phyloP scores from a whole-genome alignment of 805 yeast genomes.

The Saturnispora galanensis region DNA sequence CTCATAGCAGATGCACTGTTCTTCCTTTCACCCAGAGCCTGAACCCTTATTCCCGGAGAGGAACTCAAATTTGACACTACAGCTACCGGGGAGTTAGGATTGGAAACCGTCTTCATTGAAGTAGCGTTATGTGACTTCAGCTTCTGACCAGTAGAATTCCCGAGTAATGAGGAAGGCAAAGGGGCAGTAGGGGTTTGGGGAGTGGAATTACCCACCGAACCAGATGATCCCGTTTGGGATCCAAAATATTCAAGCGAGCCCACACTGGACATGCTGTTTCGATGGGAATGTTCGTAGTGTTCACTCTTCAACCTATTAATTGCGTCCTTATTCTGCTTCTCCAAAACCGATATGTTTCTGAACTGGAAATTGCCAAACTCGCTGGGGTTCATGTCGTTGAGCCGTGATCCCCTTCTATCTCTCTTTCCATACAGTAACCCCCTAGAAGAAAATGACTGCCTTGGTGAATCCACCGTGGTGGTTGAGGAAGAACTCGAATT shows the following conservation, averaged over 20 bases:
- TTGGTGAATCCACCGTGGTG: slow-evolving; percentile 22
- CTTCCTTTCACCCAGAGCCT: not conserved
- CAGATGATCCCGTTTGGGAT: slow-evolving; percentile 14
- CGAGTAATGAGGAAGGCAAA: not conserved
- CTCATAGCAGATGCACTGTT: slow-evolving; percentile 19
- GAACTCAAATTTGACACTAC: slow-evolving; percentile 11
- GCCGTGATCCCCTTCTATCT: slow-evolving; percentile 63
- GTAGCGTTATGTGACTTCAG: not conserved
- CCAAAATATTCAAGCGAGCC: slow-evolving; percentile 33
- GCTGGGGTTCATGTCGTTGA: slow-evolving; percentile 47
- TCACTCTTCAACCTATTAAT: slow-evolving; percentile 80
- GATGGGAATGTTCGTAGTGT: slow-evolving; percentile 45
- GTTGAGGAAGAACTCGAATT: slow-evolving; percentile 17
- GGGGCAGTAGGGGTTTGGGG: slow-evolving; percentile 19
- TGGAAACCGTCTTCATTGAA: not conserved
- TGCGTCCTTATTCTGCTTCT: slow-evolving; percentile 88
- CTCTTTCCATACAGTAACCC: slow-evolving; percentile 35
- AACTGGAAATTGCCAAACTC: slow-evolving; percentile 93
- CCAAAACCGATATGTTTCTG: slow-evolving; percentile 80
- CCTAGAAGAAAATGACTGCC: slow-evolving; percentile 20
- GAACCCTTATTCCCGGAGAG: slow-evolving; percentile 15
- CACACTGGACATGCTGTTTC: slow-evolving; percentile 31
- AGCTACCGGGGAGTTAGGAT: slow-evolving; percentile 16
- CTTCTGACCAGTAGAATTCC: not conserved
- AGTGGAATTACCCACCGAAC: slow-evolving; percentile 14